These are phyloP conservation scores for Colletotrichum tofieldiae DNA, from an alignment of 2,329 filamentous ascomycete species.

Conservation along the genomic window DNA sequence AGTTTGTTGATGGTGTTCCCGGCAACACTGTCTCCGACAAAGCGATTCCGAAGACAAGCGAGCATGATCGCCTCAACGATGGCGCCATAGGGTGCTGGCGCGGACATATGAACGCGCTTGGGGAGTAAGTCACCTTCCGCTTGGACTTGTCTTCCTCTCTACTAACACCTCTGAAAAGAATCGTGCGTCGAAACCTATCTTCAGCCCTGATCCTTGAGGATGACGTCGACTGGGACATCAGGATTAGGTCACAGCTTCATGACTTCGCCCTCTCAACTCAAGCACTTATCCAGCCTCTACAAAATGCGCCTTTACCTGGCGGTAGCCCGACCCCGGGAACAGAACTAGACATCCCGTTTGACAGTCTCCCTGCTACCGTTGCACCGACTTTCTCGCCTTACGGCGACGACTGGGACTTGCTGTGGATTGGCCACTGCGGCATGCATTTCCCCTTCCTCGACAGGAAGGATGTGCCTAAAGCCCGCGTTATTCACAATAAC, in stretches of 20 bases:
- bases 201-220: slow-evolving; percentile 70
- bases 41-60: slow-evolving; percentile 52
- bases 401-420: slow-evolving; percentile 67
- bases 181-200: slow-evolving; percentile 62
- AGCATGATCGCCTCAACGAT: slow-evolving; percentile 50
- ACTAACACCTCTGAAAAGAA: slow-evolving; percentile 44
- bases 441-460: slow-evolving; percentile 50
- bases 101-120: slow-evolving; percentile 57
- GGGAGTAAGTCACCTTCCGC: slow-evolving; percentile 47
- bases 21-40: slow-evolving; percentile 56
- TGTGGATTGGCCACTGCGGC: slow-evolving; percentile 67
- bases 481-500: slow-evolving; percentile 50
- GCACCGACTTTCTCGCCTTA: slow-evolving; percentile 57
- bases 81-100: slow-evolving; percentile 55
- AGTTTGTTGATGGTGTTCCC: slow-evolving; percentile 63
- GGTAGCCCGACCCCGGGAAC: slow-evolving; percentile 46
- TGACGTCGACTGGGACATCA: slow-evolving; percentile 71
- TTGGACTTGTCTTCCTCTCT: background rate
- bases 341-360: slow-evolving; percentile 45
- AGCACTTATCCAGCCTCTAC: slow-evolving; percentile 53
- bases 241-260: slow-evolving; percentile 63
- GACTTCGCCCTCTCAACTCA: slow-evolving; percentile 56
- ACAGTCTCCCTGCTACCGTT: slow-evolving; percentile 42
- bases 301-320: slow-evolving; percentile 36
- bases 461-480: slow-evolving; percentile 46